Base-by-base conservation (phyloP, 192 early-diverging fungal species). In the Jimgerdemannia lactiflua region DNA sequence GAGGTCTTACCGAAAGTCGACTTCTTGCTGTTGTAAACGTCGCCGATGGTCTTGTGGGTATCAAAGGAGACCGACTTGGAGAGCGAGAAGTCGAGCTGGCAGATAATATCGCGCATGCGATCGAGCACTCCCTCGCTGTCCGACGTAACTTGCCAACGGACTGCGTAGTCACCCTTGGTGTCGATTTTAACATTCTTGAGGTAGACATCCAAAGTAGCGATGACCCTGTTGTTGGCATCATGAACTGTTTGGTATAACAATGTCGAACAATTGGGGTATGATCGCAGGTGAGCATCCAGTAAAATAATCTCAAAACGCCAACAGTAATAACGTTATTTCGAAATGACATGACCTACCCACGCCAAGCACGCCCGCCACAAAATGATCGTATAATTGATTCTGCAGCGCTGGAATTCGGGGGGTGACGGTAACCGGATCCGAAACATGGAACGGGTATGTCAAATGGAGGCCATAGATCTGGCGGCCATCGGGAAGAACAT, bases 161-260 rank as follows among this genome's bases (percentile, higher is more conserved):
- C 82, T 3, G 88, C 87, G 80, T 98, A 98, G 64, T 94, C 95
- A 42, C 98, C 98, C 79, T 90, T 88, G 74, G 88, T 86, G 39
- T 82, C 76, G 8, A 99, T 77, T 54, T 92, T 91, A 20, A 94
- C 73, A 1, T 74, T 76, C 70, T 90, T 91, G 39, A 92, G 77
- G 78, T 95, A 97, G 39, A 93, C 86, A 83, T 94, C 94, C 66
- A 92, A 82, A 29, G 85, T 88, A 0, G 84, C 88, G 19, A 95
- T 69, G 4, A 92, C 80, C 70, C 90, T 87, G 86, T 95, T 92
- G 85, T 95, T 91, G 11, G 82, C 84, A 78, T 99, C 95, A 77
- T 89, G 96, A 3, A 99, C 86, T 72, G 85, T 69, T 29, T 29
- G 19, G 65, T 42, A 4, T 44, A 70, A 19, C 59, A 14, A 29